Evolutionary conservation across 192 early-diverging fungal genomes (phyloP).

Genomic region (Lunasporangiospora selenospora): DNA sequence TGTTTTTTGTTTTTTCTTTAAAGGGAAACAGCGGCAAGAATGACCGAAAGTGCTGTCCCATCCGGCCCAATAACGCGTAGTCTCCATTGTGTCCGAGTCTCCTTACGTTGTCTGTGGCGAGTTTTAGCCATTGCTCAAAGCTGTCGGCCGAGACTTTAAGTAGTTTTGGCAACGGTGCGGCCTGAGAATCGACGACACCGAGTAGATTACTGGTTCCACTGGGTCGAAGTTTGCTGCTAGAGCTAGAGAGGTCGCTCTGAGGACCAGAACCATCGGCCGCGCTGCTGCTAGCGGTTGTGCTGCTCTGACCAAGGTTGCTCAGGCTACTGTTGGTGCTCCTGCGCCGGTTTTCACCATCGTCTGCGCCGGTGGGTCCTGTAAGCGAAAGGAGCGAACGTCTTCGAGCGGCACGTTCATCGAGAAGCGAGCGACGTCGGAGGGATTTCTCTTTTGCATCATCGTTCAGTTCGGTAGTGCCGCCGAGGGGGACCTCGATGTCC

Average conservation of each 20-base stretch:
- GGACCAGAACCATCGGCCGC: too few species aligned
- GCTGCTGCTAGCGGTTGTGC: neutral
- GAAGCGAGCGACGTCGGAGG: constrained; percentile 27
- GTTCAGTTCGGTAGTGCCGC: constrained; percentile 38
- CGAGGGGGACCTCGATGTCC: constrained; percentile 43
- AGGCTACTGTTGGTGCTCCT: constrained; percentile 14
- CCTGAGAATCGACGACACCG: constrained; percentile 33
- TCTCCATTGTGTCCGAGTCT: too few species aligned
- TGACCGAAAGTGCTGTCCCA: too few species aligned
- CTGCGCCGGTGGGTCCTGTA: neutral
- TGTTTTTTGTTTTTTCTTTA: too few species aligned
- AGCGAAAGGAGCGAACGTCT: constrained; percentile 24
- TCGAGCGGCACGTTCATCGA: constrained; percentile 39
- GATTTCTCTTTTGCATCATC: constrained; percentile 48
- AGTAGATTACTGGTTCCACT: constrained; percentile 32
- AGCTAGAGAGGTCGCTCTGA: too few species aligned
- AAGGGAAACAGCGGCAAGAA: too few species aligned
- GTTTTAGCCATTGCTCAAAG: constrained; percentile 96
- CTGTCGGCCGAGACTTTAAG: constrained; percentile 48
- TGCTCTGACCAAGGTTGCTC: neutral
- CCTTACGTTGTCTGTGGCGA: constrained; percentile 93
- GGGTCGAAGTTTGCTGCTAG: constrained; percentile 26
- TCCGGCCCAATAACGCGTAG: too few species aligned
- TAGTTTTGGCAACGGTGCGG: constrained; percentile 20
- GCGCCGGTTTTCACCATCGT: constrained; percentile 19